Base-by-base conservation (phyloP, 495 filamentous ascomycete species). In the Delitschia confertaspora region DNA sequence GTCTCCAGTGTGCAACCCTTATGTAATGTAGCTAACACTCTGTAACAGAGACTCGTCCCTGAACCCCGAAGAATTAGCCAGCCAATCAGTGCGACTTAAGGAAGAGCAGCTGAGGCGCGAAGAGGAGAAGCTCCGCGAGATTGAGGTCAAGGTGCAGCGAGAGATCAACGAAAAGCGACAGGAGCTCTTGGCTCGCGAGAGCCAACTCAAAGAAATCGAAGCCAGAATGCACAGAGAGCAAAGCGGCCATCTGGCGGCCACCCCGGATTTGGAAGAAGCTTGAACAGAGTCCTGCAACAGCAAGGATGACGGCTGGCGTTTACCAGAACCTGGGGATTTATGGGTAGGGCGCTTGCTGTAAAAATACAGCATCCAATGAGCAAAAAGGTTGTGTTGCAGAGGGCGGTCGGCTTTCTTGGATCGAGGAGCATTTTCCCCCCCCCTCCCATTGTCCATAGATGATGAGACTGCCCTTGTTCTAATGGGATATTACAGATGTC, bases 91-190 rank as follows among this genome's bases (percentile, higher is more conserved):
- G 41, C 85, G 91, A 51, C 78, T 98, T 38, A 98, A 98, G 84
- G 91, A 98, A 65, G 91, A 98, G 69, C 91, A 98, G 65, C 83
- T 98, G 42, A 83, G 88, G 52, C 87, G 91, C 54, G 91, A 98
- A 69, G 91, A 98, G 70, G 93, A 96, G 81, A 98, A 98, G 74
- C 82, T 98, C 33, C 81, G 93, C 57, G 91, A 98, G 71, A 96
- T 96, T 61, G 91, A 98, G 62, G 69, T 94, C 70, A 96, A 96
- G 79, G 93, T 98, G 42, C 89, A 96, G 72, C 83, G 89, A 57
- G 91, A 98, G 69, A 98, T 98, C 70, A 94, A 94, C 66, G 91
- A 96, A 74, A 98, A 98, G 78, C 81, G 91, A 70, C 91, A 98
- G 72, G 91, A 98, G 70, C 73, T 98, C 39, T 71, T 98, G 62